Evolutionary conservation across 345 rosid genomes (phyloP).

Genomic region (Sonneratia caseolaris): DNA sequence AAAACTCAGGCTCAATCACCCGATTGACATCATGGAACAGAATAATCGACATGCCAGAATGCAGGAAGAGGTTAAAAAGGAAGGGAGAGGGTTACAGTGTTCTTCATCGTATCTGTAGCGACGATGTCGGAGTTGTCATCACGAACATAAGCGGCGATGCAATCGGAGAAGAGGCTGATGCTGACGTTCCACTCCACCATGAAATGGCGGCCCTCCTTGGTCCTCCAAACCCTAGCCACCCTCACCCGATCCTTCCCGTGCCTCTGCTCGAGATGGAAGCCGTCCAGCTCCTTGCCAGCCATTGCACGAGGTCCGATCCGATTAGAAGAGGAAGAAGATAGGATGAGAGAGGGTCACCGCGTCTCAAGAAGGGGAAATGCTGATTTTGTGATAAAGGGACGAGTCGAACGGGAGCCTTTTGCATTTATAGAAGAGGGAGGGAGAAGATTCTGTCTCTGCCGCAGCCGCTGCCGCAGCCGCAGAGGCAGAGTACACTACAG

Average conservation of each 20-base stretch:
- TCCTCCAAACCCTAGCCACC: slow-evolving; percentile 78
- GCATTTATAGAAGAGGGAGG: too few species aligned
- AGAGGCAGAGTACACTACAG: too few species aligned
- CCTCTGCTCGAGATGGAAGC: slow-evolving; percentile 62
- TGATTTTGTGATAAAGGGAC: too few species aligned
- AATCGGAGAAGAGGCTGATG: slow-evolving; percentile 71
- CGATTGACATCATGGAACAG: not conserved
- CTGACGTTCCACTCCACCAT: slow-evolving; percentile 78
- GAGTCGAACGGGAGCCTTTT: too few species aligned
- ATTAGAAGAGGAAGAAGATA: too few species aligned
- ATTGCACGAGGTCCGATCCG: slow-evolving; percentile 11
- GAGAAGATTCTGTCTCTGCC: too few species aligned
- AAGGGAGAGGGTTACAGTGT: slow-evolving; percentile 36
- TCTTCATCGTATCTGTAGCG: slow-evolving; percentile 95
- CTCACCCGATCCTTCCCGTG: slow-evolving; percentile 85
- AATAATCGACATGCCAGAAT: not conserved
- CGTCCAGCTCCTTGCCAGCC: slow-evolving; percentile 39
- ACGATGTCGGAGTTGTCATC: slow-evolving; percentile 82
- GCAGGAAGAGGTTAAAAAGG: not conserved
- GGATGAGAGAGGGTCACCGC: too few species aligned
- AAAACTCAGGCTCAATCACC: not conserved
- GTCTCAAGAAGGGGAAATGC: too few species aligned
- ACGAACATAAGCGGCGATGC: slow-evolving; percentile 46
- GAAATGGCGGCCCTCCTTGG: slow-evolving; percentile 36
- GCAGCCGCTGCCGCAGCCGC: too few species aligned